A percentile compares a stretch with the other conserved stretches of the same genome.
These are phyloP conservation scores for Monosporozyma siamensis DNA, from an alignment of 805 yeast species.

Conservation along the genomic window DNA sequence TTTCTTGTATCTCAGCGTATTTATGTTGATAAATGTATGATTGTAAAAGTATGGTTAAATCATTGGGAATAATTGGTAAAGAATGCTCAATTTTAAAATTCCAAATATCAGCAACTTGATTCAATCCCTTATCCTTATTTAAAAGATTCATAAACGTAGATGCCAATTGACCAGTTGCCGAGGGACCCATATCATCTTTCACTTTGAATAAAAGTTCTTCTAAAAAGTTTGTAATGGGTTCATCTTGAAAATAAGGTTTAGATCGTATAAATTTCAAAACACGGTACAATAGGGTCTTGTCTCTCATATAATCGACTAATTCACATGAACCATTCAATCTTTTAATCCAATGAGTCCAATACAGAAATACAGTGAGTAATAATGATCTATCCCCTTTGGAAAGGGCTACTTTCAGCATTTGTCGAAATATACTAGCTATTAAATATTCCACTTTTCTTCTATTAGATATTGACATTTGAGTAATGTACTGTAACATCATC, in stretches of 20 bases:
- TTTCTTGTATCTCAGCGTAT: conserved; percentile 21
- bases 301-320: conserved; percentile 14
- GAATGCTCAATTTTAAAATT: conserved; percentile 19
- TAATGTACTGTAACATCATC: conserved; percentile 12
- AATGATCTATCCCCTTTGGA: background rate
- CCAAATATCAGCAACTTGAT: conserved; percentile 25
- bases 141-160: conserved; percentile 21
- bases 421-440: conserved; percentile 12
- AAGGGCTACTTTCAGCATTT: conserved; percentile 4
- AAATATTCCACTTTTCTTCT: conserved; percentile 12
- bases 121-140: conserved; percentile 6
- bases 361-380: conserved; percentile 8
- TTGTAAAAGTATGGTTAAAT: conserved; percentile 21
- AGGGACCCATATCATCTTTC: conserved; percentile 16
- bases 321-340: conserved; percentile 23
- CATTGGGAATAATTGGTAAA: conserved; percentile 12
- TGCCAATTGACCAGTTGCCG: conserved; percentile 22
- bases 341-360: conserved; percentile 22
- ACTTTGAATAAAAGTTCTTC: conserved; percentile 3
- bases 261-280: conserved; percentile 13
- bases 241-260: background rate
- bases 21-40: conserved; percentile 15
- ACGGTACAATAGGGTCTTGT: conserved; percentile 13
- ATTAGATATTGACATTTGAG: conserved; percentile 17
- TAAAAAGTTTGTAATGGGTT: background rate